phyloP scores from a whole-genome alignment of 2,329 filamentous ascomycete genomes.

The Shiraia sp. region DNA sequence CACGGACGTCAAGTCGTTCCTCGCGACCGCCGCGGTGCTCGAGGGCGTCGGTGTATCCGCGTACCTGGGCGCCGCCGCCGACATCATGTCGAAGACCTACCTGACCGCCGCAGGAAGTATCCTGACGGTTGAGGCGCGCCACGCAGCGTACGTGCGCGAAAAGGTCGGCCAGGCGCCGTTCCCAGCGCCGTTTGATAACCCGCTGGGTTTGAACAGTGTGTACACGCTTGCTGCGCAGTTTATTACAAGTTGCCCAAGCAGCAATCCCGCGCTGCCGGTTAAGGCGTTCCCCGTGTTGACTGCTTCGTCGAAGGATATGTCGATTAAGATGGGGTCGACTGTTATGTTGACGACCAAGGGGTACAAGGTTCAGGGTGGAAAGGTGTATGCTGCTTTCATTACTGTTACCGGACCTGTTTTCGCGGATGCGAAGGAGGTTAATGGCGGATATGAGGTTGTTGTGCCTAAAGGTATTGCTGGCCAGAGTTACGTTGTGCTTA shows the following conservation, averaged over 20 bases:
- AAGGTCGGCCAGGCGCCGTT: slow-evolving; percentile 57
- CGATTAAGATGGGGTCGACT: slow-evolving; percentile 19
- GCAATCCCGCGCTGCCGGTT: slow-evolving; percentile 61
- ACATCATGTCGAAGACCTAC: slow-evolving; percentile 61
- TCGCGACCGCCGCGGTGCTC: slow-evolving; percentile 57
- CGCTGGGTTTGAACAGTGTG: slow-evolving; percentile 62
- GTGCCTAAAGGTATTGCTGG: slow-evolving; percentile 27
- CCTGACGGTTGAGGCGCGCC: slow-evolving; percentile 66
- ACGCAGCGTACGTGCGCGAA: slow-evolving; percentile 64
- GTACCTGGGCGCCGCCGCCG: slow-evolving; percentile 65
- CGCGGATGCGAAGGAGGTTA: slow-evolving; percentile 13
- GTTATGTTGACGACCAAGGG: slow-evolving; percentile 16
- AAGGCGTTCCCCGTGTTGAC: slow-evolving; percentile 61
- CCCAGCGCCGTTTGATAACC: slow-evolving; percentile 63
- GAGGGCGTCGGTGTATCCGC: slow-evolving; percentile 62
- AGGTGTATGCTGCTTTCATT: slow-evolving; percentile 29
- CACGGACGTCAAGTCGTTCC: slow-evolving; percentile 54
- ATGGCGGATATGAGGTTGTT: slow-evolving; percentile 21
- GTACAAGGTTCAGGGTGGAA: slow-evolving; percentile 23
- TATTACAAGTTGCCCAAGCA: slow-evolving; percentile 60
- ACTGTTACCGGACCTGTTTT: slow-evolving; percentile 28
- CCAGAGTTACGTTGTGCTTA: slow-evolving; percentile 31
- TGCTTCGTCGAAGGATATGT: slow-evolving; percentile 12
- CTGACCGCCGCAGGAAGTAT: slow-evolving; percentile 65
- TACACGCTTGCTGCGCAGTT: slow-evolving; percentile 68